Evolutionary conservation across 78 protist species (phyloP).

Genomic region (slime mould (Dictyostelium discoideum)): DNA sequence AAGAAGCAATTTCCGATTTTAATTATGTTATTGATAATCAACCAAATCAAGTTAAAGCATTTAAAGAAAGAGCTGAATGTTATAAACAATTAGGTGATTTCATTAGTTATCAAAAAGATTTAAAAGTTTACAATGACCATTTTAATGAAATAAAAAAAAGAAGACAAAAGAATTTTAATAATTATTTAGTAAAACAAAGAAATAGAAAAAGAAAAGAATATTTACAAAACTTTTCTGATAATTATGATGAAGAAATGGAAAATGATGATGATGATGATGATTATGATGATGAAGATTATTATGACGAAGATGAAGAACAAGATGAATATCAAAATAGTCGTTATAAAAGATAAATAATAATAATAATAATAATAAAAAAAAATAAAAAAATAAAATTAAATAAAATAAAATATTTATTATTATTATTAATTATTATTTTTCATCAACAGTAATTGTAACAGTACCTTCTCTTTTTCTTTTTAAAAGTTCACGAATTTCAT

Average conservation of each 20-base stretch:
- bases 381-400: background rate
- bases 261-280: background rate
- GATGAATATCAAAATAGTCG: background rate
- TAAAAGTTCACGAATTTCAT: constrained; percentile 56
- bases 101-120: background rate
- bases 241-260: background rate
- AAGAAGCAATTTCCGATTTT: background rate
- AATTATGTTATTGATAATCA: background rate
- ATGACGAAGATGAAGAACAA: background rate
- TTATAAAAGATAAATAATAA: background rate
- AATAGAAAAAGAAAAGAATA: background rate
- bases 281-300: background rate
- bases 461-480: constrained; percentile 69
- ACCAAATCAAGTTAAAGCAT: constrained; percentile 29
- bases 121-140: constrained; percentile 7
- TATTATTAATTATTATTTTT: background rate
- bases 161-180: constrained; percentile 1
- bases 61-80: constrained; percentile 35
- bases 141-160: background rate
- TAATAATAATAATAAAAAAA: background rate
- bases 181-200: constrained; percentile 9
- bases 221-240: background rate
- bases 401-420: background rate
- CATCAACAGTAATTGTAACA: constrained; percentile 36
- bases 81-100: background rate